Percentiles rank a stretch among this genome's conserved stretches.
These are phyloP conservation scores for Ichthyophthirius multifiliis DNA, from an alignment of 169 alveolate species.

Conservation along the genomic window DNA sequence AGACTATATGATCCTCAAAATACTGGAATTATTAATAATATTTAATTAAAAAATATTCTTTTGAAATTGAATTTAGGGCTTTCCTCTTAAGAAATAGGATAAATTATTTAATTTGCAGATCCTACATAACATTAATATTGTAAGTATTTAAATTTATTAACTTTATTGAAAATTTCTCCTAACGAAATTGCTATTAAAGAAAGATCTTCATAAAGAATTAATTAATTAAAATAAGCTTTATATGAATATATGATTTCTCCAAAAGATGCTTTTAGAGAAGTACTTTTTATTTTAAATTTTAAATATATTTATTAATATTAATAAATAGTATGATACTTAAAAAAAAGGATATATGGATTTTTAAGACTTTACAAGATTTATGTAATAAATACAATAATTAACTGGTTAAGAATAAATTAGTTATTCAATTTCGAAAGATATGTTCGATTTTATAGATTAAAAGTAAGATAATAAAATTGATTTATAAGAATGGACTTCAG, in stretches of 20 bases:
- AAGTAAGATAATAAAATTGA: slow-evolving; percentile 64
- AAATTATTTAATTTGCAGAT: not conserved
- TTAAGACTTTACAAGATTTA: slow-evolving; percentile 25
- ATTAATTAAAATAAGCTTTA: not conserved
- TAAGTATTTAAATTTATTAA: not conserved
- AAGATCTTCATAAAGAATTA: not conserved
- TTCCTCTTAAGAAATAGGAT: not conserved
- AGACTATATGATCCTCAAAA: not conserved
- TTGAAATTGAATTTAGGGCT: not conserved
- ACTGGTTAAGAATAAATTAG: slow-evolving; percentile 17
- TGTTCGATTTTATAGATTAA: slow-evolving; percentile 60
- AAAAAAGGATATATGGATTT: slow-evolving; percentile 27
- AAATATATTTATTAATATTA: not conserved
- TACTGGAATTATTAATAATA: not conserved
- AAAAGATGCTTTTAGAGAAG: slow-evolving; percentile 48
- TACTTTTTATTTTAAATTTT: not conserved
- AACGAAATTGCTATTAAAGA: not conserved
- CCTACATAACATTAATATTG: not conserved
- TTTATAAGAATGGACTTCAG: slow-evolving; percentile 58
- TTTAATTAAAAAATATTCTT: not conserved
- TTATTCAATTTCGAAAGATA: slow-evolving; percentile 54
- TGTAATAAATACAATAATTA: not conserved
- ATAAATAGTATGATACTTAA: slow-evolving; percentile 25
- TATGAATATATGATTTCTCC: slow-evolving; percentile 36
- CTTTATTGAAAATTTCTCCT: not conserved